These are phyloP conservation scores for Citrus maxima DNA, from an alignment of 345 rosid species.

Conservation along the genomic window DNA sequence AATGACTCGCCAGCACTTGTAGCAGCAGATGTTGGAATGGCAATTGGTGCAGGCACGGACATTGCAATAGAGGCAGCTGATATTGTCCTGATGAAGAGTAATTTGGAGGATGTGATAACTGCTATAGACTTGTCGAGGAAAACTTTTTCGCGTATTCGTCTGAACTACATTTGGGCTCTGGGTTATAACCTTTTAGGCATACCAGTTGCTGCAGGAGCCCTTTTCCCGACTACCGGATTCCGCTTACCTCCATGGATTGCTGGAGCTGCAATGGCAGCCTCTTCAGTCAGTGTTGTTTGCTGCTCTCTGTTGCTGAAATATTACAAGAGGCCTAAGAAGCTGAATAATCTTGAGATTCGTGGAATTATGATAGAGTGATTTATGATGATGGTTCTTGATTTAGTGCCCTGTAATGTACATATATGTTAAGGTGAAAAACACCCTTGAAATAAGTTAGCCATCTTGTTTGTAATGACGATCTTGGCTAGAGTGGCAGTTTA, in stretches of 20 bases:
- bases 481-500: not conserved
- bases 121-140: slow-evolving; percentile 87
- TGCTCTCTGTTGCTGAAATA: slow-evolving; percentile 78
- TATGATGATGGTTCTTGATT: not conserved
- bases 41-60: slow-evolving; percentile 95
- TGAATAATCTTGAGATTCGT: slow-evolving; percentile 54
- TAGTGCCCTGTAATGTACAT: not conserved
- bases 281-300: slow-evolving; percentile 92
- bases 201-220: slow-evolving; percentile 83
- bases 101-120: slow-evolving; percentile 93
- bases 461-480: not conserved
- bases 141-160: slow-evolving; percentile 76
- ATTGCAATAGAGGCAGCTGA: slow-evolving; percentile 98
- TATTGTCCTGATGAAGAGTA: slow-evolving; percentile 88
- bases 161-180: slow-evolving; percentile 93
- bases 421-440: not conserved
- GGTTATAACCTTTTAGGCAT: slow-evolving; percentile 86
- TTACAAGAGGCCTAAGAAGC: slow-evolving; percentile 66
- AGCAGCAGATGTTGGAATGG: slow-evolving; percentile 96
- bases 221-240: slow-evolving; percentile 61
- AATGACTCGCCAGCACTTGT: slow-evolving; percentile 95
- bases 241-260: slow-evolving; percentile 98
- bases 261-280: slow-evolving; percentile 98
- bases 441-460: not conserved
- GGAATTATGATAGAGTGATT: slow-evolving; percentile 51